Evolutionary conservation across 106 monocot species (phyloP).

Genomic region (Agapanthus africanus): DNA sequence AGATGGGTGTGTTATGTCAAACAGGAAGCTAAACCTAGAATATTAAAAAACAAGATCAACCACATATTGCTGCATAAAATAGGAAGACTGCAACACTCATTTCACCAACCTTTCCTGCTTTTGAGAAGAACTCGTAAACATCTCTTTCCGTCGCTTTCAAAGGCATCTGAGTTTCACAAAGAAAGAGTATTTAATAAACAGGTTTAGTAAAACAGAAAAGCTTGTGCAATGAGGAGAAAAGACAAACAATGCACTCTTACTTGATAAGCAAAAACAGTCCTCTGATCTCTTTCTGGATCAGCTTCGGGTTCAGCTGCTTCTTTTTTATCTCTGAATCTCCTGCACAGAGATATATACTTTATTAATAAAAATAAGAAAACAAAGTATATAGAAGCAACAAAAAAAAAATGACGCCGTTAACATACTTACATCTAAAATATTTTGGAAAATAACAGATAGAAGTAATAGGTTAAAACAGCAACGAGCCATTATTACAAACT

Average conservation of each 20-base stretch:
- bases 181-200: neutral
- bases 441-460: too few species aligned
- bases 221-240: neutral
- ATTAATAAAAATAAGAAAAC: neutral
- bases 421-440: too few species aligned
- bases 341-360: slow-evolving; percentile 6
- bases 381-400: too few species aligned
- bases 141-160: slow-evolving; percentile 81
- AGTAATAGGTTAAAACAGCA: too few species aligned
- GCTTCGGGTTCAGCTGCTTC: slow-evolving; percentile 53
- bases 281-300: slow-evolving; percentile 88
- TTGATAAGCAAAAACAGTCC: slow-evolving; percentile 93
- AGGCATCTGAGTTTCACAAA: slow-evolving; percentile 40
- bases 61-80: slow-evolving; percentile 12
- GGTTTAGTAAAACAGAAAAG: neutral
- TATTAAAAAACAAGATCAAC: slow-evolving; percentile 25
- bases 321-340: slow-evolving; percentile 62
- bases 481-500: too few species aligned
- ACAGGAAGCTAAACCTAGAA: slow-evolving; percentile 40
- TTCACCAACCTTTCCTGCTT: slow-evolving; percentile 71
- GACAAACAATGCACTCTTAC: neutral
- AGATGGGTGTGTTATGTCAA: slow-evolving; percentile 26
- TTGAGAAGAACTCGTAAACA: slow-evolving; percentile 81
- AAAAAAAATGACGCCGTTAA: too few species aligned
- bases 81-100: slow-evolving; percentile 8